phyloP scores from a whole-genome alignment of 2,329 filamentous ascomycete species.

The Chaetomium globosum region DNA sequence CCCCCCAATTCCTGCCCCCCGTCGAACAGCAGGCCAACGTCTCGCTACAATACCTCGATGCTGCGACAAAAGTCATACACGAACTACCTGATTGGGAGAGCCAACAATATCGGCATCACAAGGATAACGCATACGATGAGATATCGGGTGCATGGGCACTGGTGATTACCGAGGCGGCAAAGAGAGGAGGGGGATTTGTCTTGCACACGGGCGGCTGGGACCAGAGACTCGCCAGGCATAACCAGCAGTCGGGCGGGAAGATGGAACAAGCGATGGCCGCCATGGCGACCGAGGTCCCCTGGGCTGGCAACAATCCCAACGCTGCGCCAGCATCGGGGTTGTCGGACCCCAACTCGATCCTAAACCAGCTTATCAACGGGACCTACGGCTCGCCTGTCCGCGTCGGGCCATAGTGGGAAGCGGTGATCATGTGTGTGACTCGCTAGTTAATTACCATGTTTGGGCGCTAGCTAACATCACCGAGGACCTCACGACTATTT shows the following conservation, averaged over 20 bases:
- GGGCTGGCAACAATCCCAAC: constrained; percentile 62
- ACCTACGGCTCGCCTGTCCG: constrained; percentile 62
- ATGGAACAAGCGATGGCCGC: constrained; percentile 79
- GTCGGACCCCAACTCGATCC: constrained; percentile 57
- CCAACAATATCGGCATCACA: constrained; percentile 85
- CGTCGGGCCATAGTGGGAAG: constrained; percentile 62
- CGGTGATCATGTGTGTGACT: neutral
- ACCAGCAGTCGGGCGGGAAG: constrained; percentile 80
- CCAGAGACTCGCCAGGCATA: constrained; percentile 81
- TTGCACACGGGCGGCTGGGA: constrained; percentile 93
- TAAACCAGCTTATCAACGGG: constrained; percentile 64
- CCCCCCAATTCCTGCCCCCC: constrained; percentile 90
- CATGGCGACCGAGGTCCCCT: constrained; percentile 73
- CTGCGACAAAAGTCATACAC: constrained; percentile 87
- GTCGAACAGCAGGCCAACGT: constrained; percentile 81
- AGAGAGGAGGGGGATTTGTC: constrained; percentile 86
- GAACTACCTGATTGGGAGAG: constrained; percentile 88
- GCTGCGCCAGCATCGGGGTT: constrained; percentile 39
- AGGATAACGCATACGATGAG: constrained; percentile 94
- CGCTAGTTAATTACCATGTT: neutral
- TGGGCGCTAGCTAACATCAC: neutral
- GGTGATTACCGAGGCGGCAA: constrained; percentile 87
- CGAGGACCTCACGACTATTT: constrained; percentile 25
- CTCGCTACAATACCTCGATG: constrained; percentile 85
- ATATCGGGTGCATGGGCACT: constrained; percentile 91